Conservation (phyloP, 2,329 filamentous ascomycete species). For the Penicillium occitanis region DNA sequence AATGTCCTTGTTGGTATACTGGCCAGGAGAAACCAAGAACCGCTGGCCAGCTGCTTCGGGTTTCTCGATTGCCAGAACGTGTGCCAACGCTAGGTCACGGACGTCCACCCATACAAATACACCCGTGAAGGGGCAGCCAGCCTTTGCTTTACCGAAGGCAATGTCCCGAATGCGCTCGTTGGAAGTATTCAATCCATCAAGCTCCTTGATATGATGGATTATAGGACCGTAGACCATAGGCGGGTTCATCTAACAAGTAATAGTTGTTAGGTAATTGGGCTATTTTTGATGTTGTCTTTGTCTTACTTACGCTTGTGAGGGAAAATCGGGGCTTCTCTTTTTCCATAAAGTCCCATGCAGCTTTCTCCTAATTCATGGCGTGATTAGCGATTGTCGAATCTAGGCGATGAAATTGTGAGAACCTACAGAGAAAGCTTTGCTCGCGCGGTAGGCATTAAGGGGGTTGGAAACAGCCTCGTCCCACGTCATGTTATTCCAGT, state of each 20-base stretch:
- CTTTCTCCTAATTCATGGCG: constrained; percentile 47
- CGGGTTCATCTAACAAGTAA: constrained; percentile 53
- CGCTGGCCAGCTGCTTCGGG: constrained; percentile 40
- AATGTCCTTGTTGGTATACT: constrained; percentile 40
- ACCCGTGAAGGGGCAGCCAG: constrained; percentile 55
- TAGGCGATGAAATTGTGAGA: neutral
- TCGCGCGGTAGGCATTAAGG: constrained; percentile 46
- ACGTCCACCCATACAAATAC: constrained; percentile 57
- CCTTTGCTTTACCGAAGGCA: constrained; percentile 56
- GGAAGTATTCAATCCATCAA: constrained; percentile 65
- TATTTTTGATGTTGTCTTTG: neutral
- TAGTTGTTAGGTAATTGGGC: too few species aligned
- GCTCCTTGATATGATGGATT: constrained; percentile 58
- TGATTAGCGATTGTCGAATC: neutral
- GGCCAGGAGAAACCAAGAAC: constrained; percentile 40
- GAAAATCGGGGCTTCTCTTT: constrained; percentile 55
- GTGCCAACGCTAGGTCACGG: constrained; percentile 43
- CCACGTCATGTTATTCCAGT: constrained; percentile 40
- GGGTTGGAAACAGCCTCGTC: constrained; percentile 33
- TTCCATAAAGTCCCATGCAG: constrained; percentile 61
- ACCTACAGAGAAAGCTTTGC: constrained; percentile 50
- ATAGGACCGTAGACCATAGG: constrained; percentile 62
- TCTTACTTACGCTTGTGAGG: constrained; percentile 37
- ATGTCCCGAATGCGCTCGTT: constrained; percentile 65
- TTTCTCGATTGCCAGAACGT: constrained; percentile 42